Conservation (phyloP, 768 basidiomycete species). For the Suillus alpinus region DNA sequence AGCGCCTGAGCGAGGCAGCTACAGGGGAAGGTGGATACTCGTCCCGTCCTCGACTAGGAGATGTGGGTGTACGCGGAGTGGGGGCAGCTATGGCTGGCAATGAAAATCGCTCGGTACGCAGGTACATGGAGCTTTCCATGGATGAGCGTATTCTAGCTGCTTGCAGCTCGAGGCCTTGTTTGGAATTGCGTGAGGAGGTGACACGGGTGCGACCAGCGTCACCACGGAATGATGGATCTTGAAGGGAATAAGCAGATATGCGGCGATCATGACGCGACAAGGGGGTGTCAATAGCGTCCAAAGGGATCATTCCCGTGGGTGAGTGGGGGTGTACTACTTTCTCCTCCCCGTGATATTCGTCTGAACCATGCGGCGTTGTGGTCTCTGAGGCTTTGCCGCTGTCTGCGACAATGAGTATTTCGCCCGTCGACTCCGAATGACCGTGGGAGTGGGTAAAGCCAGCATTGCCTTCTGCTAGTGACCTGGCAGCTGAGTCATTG, state of each 20-base stretch:
- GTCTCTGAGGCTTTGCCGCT: conserved; percentile 15
- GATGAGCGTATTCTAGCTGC: conserved; percentile 30
- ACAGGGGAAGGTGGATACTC: conserved; percentile 31
- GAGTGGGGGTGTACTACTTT: conserved; percentile 18
- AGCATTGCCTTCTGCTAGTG: not conserved
- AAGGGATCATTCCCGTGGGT: conserved; percentile 13
- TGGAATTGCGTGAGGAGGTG: conserved; percentile 11
- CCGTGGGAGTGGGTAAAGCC: conserved; percentile 13
- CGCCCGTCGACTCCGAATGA: conserved; percentile 23
- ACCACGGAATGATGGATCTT: conserved; percentile 3
- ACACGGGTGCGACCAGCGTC: conserved; percentile 11
- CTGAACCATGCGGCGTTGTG: conserved; percentile 20
- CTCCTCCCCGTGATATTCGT: conserved; percentile 24
- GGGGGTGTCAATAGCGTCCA: conserved; percentile 20
- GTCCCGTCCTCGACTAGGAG: conserved; percentile 17
- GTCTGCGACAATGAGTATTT: conserved; percentile 7
- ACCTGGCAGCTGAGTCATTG: conserved; percentile 13
- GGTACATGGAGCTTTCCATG: conserved; percentile 25
- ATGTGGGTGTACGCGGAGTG: conserved; percentile 15
- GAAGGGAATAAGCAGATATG: conserved; percentile 18
- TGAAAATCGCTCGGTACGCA: conserved; percentile 29
- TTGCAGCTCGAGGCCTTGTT: conserved; percentile 26
- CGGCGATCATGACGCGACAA: conserved; percentile 15
- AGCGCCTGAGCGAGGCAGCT: conserved; percentile 22
- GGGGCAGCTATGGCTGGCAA: conserved; percentile 19